Evolutionary conservation across 768 basidiomycete species (phyloP).

Genomic region (Termitomyces sp.): DNA sequence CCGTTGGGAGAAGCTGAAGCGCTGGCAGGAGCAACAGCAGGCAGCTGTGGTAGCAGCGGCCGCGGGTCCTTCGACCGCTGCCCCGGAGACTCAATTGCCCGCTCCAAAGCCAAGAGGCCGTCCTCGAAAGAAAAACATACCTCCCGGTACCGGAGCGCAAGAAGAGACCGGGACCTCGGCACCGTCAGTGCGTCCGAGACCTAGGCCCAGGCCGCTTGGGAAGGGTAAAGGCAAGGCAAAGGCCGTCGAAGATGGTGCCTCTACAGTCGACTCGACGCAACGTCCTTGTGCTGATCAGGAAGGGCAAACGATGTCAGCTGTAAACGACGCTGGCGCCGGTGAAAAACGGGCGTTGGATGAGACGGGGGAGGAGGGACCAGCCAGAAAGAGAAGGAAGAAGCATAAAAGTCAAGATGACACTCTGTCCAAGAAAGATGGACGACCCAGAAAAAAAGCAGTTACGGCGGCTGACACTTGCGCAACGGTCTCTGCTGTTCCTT

Average conservation of each 20-base stretch:
- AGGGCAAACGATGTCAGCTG: not conserved
- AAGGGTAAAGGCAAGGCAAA: constrained; percentile 18
- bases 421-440: not conserved
- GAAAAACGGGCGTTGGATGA: not conserved
- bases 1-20: constrained; percentile 36
- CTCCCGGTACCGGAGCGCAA: not conserved
- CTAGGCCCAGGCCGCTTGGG: constrained; percentile 17
- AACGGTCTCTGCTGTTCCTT: not conserved
- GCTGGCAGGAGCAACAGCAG: constrained; percentile 11
- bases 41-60: not conserved
- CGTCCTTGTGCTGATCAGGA: not conserved
- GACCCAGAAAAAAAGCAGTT: not conserved
- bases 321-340: no score
- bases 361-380: not conserved
- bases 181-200: constrained; percentile 8
- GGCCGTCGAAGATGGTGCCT: constrained; percentile 1
- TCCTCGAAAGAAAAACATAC: not conserved
- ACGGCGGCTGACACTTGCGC: not conserved
- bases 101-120: constrained; percentile 3
- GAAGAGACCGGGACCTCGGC: constrained; percentile 1
- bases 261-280: not conserved
- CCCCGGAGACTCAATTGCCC: not conserved
- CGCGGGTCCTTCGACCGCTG: constrained; percentile 4
- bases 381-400: constrained; percentile 10
- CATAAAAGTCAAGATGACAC: not conserved